Evolutionary conservation across 306 rosid genomes (phyloP).

Genomic region (Cucumis cinereus): DNA sequence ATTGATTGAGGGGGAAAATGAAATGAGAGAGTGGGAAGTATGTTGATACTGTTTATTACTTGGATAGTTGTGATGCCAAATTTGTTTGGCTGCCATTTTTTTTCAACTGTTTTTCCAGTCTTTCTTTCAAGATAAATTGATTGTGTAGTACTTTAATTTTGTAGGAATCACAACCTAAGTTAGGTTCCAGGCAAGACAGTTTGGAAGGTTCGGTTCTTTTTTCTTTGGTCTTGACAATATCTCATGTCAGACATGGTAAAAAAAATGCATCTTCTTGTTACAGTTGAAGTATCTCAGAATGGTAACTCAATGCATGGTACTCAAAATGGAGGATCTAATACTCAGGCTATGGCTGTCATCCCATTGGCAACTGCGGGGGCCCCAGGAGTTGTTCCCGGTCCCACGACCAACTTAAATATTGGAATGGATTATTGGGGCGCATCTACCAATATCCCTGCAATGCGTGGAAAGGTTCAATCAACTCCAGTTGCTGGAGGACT

Average conservation of each 20-base stretch:
- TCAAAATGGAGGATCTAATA: conserved; percentile 75
- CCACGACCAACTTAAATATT: conserved; percentile 80
- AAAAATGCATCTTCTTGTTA: conserved; percentile 9
- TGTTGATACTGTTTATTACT: not conserved
- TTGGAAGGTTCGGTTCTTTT: conserved; percentile 55
- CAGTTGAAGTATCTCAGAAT: conserved; percentile 82
- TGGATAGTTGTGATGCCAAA: not conserved
- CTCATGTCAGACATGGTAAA: conserved; percentile 2
- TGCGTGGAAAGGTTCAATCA: conserved; percentile 48
- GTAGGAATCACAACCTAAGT: conserved; percentile 73
- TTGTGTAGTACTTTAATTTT: conserved; percentile 8
- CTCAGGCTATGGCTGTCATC: conserved; percentile 48
- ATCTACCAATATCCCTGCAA: conserved; percentile 52
- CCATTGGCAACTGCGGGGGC: conserved; percentile 68
- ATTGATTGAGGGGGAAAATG: not conserved
- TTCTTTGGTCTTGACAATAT: conserved; percentile 11
- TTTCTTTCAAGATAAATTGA: conserved; percentile 2
- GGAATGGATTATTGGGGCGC: conserved; percentile 99
- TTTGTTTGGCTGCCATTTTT: not conserved
- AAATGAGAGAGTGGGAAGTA: not conserved
- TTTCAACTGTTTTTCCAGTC: not conserved
- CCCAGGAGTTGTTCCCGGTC: conserved; percentile 69
- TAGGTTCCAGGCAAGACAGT: conserved; percentile 68
- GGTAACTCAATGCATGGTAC: conserved; percentile 53
- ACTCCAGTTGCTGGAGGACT: conserved; percentile 69